Conservation (phyloP, 352 stramenopile genomes). For the Globisporangium spinosum region DNA sequence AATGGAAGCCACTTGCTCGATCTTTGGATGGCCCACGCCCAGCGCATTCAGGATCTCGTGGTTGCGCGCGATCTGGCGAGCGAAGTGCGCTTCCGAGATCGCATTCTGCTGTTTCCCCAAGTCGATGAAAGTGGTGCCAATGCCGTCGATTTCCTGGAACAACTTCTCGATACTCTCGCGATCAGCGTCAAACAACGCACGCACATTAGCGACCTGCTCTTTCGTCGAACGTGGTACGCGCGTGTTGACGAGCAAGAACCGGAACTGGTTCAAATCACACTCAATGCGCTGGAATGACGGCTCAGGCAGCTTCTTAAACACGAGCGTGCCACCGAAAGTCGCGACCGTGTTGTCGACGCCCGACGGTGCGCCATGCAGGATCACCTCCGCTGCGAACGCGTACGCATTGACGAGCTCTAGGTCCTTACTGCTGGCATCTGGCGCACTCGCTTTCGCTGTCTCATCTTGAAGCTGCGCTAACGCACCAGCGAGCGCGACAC, state of each 20-base stretch:
- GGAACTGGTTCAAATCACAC: conserved; percentile 60
- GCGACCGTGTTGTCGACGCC: conserved; percentile 92
- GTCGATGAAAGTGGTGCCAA: conserved; percentile 62
- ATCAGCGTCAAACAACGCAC: conserved; percentile 55
- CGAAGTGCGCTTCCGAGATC: conserved; percentile 43
- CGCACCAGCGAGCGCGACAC: conserved; percentile 76
- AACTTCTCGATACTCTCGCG: conserved; percentile 33
- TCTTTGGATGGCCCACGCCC: conserved; percentile 78
- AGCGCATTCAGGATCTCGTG: conserved; percentile 75
- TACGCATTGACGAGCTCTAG: conserved; percentile 78
- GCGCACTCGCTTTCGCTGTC: no score
- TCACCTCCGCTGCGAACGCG: conserved; percentile 84
- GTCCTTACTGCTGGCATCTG: no score
- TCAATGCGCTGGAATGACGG: conserved; percentile 43
- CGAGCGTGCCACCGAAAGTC: conserved; percentile 81
- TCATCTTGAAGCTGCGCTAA: conserved; percentile 33
- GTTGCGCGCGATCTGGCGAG: conserved; percentile 57
- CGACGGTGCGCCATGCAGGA: conserved; percentile 89
- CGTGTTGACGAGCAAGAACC: conserved; percentile 90
- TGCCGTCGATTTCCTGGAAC: conserved; percentile 79
- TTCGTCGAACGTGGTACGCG: conserved; percentile 87
- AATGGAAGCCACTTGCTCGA: conserved; percentile 72
- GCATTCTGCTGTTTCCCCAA: conserved; percentile 30
- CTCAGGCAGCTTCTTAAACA: conserved; percentile 61
- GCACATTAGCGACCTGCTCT: conserved; percentile 77